Base-by-base conservation (phyloP, 306 rosid genomes). In the Cicer bijugum region DNA sequence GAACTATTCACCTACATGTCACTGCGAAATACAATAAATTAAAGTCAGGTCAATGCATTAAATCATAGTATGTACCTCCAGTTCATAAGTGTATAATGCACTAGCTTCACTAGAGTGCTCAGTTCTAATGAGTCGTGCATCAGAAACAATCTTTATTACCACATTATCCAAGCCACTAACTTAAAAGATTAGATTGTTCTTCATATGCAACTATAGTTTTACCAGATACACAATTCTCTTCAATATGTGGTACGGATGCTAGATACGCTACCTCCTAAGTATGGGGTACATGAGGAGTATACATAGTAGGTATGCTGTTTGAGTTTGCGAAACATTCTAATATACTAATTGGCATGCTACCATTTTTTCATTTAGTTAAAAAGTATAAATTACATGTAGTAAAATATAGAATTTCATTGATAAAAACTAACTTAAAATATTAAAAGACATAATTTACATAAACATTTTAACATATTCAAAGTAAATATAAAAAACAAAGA, bases 91-190 rank as follows among this genome's bases (percentile, higher is more conserved):
- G 5, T 15, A 19, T n/a, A 55, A n/a, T 35, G 12, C 50, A 38
- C 11, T 10, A 69, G 56, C 58, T 46, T 59, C 50, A 17, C 47
- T 17, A 16, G 6, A 23, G 33, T 14, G 39, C 42, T 50, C 11
- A 4, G 33, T 19, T 61, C 42, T 9, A 12, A 66, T 12, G 23
- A 33, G 33, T 14, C 37, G 12, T 71, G 14, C 11, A 48, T 20
- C 7, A n/a, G 52, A 45, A 62, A 50, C 33, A 59, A 38, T 12
- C 51, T 7, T 47, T 17, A 45, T 47, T 38, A 43, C 79, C 35
- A 12, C 59, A 59, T 51, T 51, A 69, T 38, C 74, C 64, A 76
- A 59, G n/a, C 20, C 56, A 60, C 73, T 6, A 38, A 17, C 47
- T 10, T 50, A n/a, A 20, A 62, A 40, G 11, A 57, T 8, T 47